Evolutionary conservation across 768 basidiomycete genomes (phyloP).

Genomic region (Lactarius tabidus): DNA sequence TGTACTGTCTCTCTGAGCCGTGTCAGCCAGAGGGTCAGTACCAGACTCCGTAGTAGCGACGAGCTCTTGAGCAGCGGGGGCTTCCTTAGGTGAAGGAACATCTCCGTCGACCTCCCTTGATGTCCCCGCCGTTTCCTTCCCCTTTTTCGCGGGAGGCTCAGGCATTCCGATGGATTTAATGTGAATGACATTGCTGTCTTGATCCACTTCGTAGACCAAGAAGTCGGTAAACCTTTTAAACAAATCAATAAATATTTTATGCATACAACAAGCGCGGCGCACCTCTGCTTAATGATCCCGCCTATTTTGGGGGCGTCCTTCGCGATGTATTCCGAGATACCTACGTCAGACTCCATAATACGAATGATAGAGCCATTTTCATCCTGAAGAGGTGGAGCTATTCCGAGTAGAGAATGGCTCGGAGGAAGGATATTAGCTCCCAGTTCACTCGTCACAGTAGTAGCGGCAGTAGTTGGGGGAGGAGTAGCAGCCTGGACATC

Average conservation of each 20-base stretch:
- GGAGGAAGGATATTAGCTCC: constrained; percentile 50
- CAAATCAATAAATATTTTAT: constrained; percentile 13
- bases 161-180: constrained; percentile 77
- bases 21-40: background rate
- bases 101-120: constrained; percentile 20
- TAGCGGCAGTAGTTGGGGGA: constrained; percentile 21
- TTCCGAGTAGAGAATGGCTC: constrained; percentile 66
- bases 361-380: constrained; percentile 54
- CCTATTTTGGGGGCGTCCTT: constrained; percentile 66
- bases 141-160: constrained; percentile 46
- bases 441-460: background rate
- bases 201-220: constrained; percentile 86
- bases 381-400: constrained; percentile 46
- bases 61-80: constrained; percentile 22
- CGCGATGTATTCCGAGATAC: constrained; percentile 84
- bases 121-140: constrained; percentile 31
- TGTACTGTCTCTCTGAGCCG: constrained; percentile 21
- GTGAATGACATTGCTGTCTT: constrained; percentile 74
- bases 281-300: constrained; percentile 98
- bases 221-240: constrained; percentile 91
- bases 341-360: constrained; percentile 73
- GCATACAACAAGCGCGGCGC: constrained; percentile 26
- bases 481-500: constrained; percentile 16
- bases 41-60: background rate
- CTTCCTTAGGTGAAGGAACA: constrained; percentile 19